Percentiles rank a stretch among this genome's conserved stretches.
phyloP scores from a whole-genome alignment of 768 basidiomycete species.

The Inosperma sp. region DNA sequence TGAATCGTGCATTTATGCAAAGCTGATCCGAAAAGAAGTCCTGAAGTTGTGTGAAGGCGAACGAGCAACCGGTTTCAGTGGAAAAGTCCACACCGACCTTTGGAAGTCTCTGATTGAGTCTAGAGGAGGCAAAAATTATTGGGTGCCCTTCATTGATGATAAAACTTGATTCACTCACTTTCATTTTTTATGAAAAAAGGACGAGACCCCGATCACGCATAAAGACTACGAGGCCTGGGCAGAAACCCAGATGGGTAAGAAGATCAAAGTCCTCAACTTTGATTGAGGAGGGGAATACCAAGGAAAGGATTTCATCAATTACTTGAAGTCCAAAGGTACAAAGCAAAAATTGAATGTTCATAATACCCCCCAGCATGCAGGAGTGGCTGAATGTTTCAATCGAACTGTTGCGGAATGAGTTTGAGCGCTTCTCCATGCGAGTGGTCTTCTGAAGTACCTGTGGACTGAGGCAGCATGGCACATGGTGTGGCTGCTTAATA shows the following conservation, averaged over 20 bases:
- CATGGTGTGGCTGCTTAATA: slow-evolving; percentile 33
- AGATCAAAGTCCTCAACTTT: slow-evolving; percentile 27
- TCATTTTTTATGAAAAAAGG: slow-evolving; percentile 23
- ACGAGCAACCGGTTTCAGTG: slow-evolving; percentile 30
- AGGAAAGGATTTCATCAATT: slow-evolving; percentile 23
- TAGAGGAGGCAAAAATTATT: slow-evolving; percentile 23
- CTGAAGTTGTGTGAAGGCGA: slow-evolving; percentile 6
- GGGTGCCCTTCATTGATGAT: slow-evolving; percentile 31
- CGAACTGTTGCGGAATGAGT: slow-evolving; percentile 30
- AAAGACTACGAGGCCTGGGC: slow-evolving; percentile 26
- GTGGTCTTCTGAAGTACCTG: slow-evolving; percentile 28
- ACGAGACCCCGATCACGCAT: slow-evolving; percentile 23
- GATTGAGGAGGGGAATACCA: slow-evolving; percentile 39
- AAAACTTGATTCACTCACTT: slow-evolving; percentile 14
- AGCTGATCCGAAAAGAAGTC: background rate
- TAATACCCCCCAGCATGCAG: slow-evolving; percentile 35
- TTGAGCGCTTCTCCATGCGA: slow-evolving; percentile 28
- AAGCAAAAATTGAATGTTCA: slow-evolving; percentile 28
- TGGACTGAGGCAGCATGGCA: slow-evolving; percentile 36
- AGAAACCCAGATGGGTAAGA: slow-evolving; percentile 22
- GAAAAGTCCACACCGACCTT: slow-evolving; percentile 16
- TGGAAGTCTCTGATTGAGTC: slow-evolving; percentile 31
- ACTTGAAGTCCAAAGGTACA: slow-evolving; percentile 32
- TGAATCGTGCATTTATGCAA: background rate
- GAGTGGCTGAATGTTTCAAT: slow-evolving; percentile 36